Percentiles rank a stretch among this genome's conserved stretches.
Evolutionary conservation across 495 filamentous ascomycete species (phyloP).

Genomic region (Bryoglossum gracile): DNA sequence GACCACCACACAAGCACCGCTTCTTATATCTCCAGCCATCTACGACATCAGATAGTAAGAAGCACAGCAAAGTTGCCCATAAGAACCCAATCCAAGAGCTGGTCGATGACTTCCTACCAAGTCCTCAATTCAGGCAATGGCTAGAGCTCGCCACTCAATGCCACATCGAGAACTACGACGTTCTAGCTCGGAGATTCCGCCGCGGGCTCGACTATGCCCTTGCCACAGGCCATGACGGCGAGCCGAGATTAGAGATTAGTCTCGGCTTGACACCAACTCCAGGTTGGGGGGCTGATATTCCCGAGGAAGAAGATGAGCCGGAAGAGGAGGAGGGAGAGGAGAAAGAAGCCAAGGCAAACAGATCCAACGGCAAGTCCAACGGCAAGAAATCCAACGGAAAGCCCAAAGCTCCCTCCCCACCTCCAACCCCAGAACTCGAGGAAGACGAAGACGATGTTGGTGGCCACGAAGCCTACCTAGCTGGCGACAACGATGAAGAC

Average conservation of each 20-base stretch:
- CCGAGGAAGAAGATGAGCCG: conserved; percentile 43
- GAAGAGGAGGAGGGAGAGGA: conserved; percentile 34
- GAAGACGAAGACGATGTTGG: conserved; percentile 54
- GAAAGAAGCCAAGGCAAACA: conserved; percentile 20
- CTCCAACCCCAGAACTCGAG: conserved; percentile 18
- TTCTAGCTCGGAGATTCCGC: conserved; percentile 78
- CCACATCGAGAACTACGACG: conserved; percentile 54
- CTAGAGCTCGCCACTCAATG: conserved; percentile 71
- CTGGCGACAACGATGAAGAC: conserved; percentile 63
- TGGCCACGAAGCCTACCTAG: conserved; percentile 91
- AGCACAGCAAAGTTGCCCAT: conserved; percentile 24
- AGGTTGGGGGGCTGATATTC: conserved; percentile 74
- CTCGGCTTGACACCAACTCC: conserved; percentile 72
- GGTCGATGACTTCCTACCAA: conserved; percentile 71
- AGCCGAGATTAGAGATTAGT: conserved; percentile 79
- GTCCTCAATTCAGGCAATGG: conserved; percentile 85
- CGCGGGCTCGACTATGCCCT: conserved; percentile 86
- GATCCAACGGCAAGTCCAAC: conserved; percentile 21
- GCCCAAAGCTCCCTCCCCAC: conserved; percentile 21
- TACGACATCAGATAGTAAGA: conserved; percentile 20
- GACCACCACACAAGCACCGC: conserved; percentile 91
- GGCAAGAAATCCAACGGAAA: conserved; percentile 16
- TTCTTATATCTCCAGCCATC: conserved; percentile 68
- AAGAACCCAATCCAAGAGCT: conserved; percentile 63
- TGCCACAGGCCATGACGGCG: conserved; percentile 73